Conservation (phyloP, 768 basidiomycete genomes). For the Chlorophyllum brunneum region DNA sequence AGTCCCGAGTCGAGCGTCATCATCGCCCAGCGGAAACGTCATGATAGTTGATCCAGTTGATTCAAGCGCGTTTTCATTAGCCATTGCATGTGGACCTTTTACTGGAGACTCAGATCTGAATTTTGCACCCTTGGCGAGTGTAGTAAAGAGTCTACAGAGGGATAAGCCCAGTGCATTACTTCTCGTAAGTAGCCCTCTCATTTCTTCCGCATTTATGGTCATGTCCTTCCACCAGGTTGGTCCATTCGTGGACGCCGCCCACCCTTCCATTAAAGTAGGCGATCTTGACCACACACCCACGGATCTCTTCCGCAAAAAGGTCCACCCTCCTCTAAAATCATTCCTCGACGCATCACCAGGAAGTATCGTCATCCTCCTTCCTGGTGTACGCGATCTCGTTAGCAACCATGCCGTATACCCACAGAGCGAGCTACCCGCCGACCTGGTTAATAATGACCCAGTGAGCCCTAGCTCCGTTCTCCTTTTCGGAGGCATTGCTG, state of each 20-base stretch:
- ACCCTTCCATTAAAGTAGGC: conserved; percentile 73
- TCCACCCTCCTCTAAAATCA: conserved; percentile 51
- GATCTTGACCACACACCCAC: conserved; percentile 62
- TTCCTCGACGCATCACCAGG: conserved; percentile 62
- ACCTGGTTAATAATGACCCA: conserved; percentile 41
- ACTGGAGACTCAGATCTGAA: conserved; percentile 73
- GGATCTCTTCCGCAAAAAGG: conserved; percentile 64
- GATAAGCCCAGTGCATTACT: conserved; percentile 74
- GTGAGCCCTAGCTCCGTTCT: conserved; percentile 33
- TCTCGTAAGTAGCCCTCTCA: conserved; percentile 46
- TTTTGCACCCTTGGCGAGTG: conserved; percentile 65
- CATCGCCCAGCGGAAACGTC: conserved; percentile 21
- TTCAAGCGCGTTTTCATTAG: conserved; percentile 38
- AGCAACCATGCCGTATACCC: conserved; percentile 83
- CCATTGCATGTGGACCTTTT: conserved; percentile 83
- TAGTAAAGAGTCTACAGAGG: conserved; percentile 58
- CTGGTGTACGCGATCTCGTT: conserved; percentile 78
- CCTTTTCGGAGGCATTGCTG: neutral
- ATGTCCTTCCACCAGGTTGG: conserved; percentile 56
- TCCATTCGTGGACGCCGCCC: conserved; percentile 81
- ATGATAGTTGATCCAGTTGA: conserved; percentile 34
- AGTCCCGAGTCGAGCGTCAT: conserved; percentile 43
- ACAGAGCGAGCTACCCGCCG: conserved; percentile 57
- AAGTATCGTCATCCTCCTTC: conserved; percentile 74
- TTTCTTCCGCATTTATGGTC: neutral